A percentile compares a stretch with the other conserved stretches of the same genome.
These are phyloP conservation scores for Elongisporangium undulatum DNA, from an alignment of 352 stramenopile species.

Conservation along the genomic window DNA sequence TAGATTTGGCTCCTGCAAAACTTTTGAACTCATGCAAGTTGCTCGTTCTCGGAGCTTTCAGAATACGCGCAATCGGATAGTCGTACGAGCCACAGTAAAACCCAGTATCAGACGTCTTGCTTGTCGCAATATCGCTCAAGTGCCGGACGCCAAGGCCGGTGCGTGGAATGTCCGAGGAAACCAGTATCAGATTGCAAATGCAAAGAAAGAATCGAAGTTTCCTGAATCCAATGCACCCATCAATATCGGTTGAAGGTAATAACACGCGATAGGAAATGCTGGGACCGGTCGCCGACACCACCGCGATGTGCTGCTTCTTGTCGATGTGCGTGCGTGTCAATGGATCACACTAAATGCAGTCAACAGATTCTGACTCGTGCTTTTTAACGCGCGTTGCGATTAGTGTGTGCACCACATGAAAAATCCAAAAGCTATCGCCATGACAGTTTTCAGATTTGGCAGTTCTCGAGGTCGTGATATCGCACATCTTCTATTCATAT, in stretches of 20 bases:
- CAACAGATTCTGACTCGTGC: no score
- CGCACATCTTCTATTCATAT: not conserved
- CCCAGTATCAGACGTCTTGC: constrained; percentile 17
- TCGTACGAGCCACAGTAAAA: constrained; percentile 38
- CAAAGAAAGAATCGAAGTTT: constrained; percentile 30
- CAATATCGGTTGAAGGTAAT: constrained; percentile 13
- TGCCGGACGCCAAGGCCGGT: constrained; percentile 27
- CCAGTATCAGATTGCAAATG: constrained; percentile 25
- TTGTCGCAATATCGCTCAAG: constrained; percentile 17
- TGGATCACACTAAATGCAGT: no score
- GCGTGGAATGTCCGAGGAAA: constrained; percentile 45
- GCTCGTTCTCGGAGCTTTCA: constrained; percentile 2
- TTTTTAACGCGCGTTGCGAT: no score
- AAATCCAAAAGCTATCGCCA: no score
- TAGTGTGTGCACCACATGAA: no score
- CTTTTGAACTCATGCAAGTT: constrained; percentile 6
- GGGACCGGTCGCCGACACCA: no score
- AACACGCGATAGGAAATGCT: no score
- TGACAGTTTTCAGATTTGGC: no score
- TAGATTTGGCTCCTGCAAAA: constrained; percentile 10
- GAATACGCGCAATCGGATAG: constrained; percentile 35
- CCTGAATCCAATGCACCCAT: constrained; percentile 18
- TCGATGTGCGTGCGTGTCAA: no score
- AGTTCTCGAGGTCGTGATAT: not conserved
- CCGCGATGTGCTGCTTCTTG: no score